These are phyloP conservation scores for Cryptosporidium xiaoi DNA, from an alignment of 169 alveolate species.

Conservation along the genomic window DNA sequence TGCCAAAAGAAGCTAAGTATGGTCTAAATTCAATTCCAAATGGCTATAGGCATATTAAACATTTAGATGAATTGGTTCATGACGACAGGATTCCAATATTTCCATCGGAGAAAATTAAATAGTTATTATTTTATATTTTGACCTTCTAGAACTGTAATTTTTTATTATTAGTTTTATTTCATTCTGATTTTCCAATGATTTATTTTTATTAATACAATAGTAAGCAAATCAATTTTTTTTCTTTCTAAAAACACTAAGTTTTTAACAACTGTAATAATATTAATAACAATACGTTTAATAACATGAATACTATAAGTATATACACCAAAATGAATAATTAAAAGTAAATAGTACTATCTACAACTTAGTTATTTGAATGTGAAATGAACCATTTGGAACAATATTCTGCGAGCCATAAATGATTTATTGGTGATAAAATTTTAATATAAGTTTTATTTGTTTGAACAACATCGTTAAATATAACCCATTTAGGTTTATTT, in stretches of 20 bases:
- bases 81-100: conserved; percentile 34
- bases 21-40: neutral
- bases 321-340: neutral
- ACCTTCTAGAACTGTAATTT: no score
- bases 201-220: no score
- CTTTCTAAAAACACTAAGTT: no score
- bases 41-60: conserved; percentile 29
- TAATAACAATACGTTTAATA: no score
- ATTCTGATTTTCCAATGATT: no score
- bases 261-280: no score
- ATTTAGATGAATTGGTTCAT: conserved; percentile 31
- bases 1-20: neutral
- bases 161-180: neutral
- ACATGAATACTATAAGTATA: neutral
- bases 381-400: conserved; percentile 67
- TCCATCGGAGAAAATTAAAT: neutral
- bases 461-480: conserved; percentile 88
- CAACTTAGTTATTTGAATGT: neutral
- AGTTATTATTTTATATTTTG: no score
- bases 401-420: conserved; percentile 73
- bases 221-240: no score
- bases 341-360: neutral
- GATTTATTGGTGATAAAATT: conserved; percentile 80
- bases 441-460: conserved; percentile 90
- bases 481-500: conserved; percentile 84